These are phyloP conservation scores for Amanita inopinata DNA, from an alignment of 768 basidiomycete genomes.

Conservation along the genomic window DNA sequence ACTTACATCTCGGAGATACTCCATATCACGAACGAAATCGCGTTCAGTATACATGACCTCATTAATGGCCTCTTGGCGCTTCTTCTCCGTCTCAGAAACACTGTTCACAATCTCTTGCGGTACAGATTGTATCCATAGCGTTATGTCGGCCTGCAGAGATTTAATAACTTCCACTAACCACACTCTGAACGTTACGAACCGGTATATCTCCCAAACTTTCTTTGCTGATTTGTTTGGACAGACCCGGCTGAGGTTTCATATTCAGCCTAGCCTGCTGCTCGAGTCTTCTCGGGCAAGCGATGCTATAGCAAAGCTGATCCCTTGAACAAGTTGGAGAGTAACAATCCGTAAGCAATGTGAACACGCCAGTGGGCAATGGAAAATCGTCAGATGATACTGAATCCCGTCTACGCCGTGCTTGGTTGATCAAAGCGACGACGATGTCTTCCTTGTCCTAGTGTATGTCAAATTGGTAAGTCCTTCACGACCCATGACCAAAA, in stretches of 20 bases:
- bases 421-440: slow-evolving; percentile 18
- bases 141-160: slow-evolving; percentile 47
- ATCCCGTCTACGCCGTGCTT: slow-evolving; percentile 21
- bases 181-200: slow-evolving; percentile 34
- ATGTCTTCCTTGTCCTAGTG: slow-evolving; percentile 22
- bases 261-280: slow-evolving; percentile 93
- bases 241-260: slow-evolving; percentile 86
- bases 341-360: slow-evolving; percentile 93
- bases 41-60: slow-evolving; percentile 93
- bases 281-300: slow-evolving; percentile 86
- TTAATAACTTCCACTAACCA: no score
- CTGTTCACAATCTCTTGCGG: slow-evolving; percentile 90
- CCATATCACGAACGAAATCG: slow-evolving; percentile 96
- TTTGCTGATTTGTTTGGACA: slow-evolving; percentile 74
- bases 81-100: slow-evolving; percentile 90
- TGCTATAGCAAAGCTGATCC: slow-evolving; percentile 93
- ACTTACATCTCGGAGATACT: slow-evolving; percentile 90
- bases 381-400: slow-evolving; percentile 44
- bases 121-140: slow-evolving; percentile 94
- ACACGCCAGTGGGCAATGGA: slow-evolving; percentile 84
- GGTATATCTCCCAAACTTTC: slow-evolving; percentile 77
- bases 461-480: slow-evolving; percentile 5
- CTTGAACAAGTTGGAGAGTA: slow-evolving; percentile 96
- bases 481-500: slow-evolving; percentile 1
- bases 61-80: slow-evolving; percentile 95